A percentile compares a stretch with the other conserved stretches of the same genome.
phyloP scores from a whole-genome alignment of 2,329 filamentous ascomycete species.

The Cercospora sesami region DNA sequence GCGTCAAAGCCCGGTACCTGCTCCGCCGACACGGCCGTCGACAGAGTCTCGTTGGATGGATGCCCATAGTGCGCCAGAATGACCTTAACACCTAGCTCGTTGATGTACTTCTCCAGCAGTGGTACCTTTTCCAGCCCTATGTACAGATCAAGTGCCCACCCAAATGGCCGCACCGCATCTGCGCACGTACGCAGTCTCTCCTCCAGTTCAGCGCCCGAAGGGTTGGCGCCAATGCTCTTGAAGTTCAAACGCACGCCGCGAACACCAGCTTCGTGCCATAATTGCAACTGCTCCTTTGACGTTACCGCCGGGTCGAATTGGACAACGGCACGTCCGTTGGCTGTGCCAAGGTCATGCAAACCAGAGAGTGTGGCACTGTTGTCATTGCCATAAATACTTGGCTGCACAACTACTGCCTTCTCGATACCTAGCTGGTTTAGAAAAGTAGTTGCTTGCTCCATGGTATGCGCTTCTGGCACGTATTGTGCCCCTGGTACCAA shows the following conservation, averaged over 20 bases:
- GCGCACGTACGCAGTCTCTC: conserved; percentile 51
- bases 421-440: conserved; percentile 53
- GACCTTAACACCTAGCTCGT: conserved; percentile 51
- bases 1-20: conserved; percentile 52
- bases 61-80: conserved; percentile 62
- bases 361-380: conserved; percentile 61
- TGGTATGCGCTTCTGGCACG: conserved; percentile 51
- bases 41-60: conserved; percentile 34
- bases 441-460: conserved; percentile 55
- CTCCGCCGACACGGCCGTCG: conserved; percentile 39
- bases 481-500: conserved; percentile 54
- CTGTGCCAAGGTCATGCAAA: conserved; percentile 51
- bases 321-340: conserved; percentile 57
- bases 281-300: conserved; percentile 43
- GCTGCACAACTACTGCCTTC: conserved; percentile 60
- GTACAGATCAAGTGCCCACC: conserved; percentile 62
- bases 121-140: conserved; percentile 54
- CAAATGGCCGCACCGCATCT: conserved; percentile 50
- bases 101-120: conserved; percentile 52
- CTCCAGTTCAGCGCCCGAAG: conserved; percentile 46
- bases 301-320: conserved; percentile 54
- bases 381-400: conserved; percentile 62
- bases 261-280: conserved; percentile 60
- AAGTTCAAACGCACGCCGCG: conserved; percentile 62
- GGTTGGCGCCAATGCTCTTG: conserved; percentile 50